Percentiles rank a stretch among this genome's conserved stretches.
phyloP scores from a whole-genome alignment of 1,284 basidiomycete genomes.

The Austroboletus niveus region DNA sequence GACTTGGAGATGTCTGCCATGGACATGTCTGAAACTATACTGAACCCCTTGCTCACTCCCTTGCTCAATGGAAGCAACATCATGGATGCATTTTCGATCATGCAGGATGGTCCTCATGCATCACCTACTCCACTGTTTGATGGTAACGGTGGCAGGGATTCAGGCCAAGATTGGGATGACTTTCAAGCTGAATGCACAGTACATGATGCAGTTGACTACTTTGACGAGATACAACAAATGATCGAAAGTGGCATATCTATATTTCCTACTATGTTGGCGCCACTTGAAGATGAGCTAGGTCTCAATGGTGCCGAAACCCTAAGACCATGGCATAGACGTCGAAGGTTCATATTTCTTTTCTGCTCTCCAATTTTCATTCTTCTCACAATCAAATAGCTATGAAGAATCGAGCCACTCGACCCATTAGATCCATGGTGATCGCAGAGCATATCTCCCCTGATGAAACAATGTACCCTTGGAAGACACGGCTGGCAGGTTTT shows the following conservation, averaged over 20 bases:
- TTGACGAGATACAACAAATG: neutral
- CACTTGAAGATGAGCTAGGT: slow-evolving; percentile 1
- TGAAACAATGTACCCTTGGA: too few species aligned
- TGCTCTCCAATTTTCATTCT: too few species aligned
- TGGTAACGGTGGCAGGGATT: neutral
- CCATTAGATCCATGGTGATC: too few species aligned
- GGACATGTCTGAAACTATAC: too few species aligned
- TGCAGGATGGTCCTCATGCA: neutral
- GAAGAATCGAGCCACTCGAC: too few species aligned
- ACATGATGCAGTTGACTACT: neutral
- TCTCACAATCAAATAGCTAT: too few species aligned
- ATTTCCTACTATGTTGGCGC: neutral
- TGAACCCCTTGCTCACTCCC: too few species aligned
- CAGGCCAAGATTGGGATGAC: slow-evolving; percentile 1
- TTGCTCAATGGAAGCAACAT: too few species aligned
- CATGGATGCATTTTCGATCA: too few species aligned
- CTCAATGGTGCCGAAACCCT: neutral
- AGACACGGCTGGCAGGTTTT: too few species aligned
- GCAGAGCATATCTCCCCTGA: too few species aligned
- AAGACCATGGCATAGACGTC: neutral
- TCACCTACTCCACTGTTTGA: neutral
- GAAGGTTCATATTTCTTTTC: neutral
- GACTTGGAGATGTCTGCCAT: too few species aligned
- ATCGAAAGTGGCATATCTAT: slow-evolving; percentile 1
- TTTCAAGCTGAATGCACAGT: neutral